phyloP scores from a whole-genome alignment of 208 protist genomes.

The Trypanosoma caninum region DNA sequence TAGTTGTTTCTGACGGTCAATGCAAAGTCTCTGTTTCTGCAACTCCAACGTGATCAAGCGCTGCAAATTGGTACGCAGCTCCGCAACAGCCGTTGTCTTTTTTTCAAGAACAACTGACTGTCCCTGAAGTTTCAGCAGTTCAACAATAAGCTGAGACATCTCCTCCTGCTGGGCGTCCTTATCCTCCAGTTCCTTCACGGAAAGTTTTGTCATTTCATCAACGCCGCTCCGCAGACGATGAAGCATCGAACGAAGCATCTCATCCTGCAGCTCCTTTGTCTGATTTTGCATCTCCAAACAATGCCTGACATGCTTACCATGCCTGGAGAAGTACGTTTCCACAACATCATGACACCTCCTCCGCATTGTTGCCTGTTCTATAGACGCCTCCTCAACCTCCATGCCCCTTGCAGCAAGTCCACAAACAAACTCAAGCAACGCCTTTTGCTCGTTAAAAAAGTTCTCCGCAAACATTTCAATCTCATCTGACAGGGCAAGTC shows the following conservation, averaged over 20 bases:
- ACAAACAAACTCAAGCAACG: constrained; percentile 19
- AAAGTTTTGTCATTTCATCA: constrained; percentile 22
- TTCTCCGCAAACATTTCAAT: constrained; percentile 16
- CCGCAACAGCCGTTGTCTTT: constrained; percentile 22
- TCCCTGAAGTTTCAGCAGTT: constrained; percentile 34
- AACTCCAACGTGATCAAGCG: constrained; percentile 48
- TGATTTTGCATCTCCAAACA: constrained; percentile 31
- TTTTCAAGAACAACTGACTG: constrained; percentile 22
- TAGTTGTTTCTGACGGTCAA: constrained; percentile 37
- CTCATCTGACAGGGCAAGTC: constrained; percentile 6
- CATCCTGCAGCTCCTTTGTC: constrained; percentile 23
- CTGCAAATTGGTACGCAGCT: constrained; percentile 25
- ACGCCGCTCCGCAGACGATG: constrained; percentile 15
- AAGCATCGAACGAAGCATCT: constrained; percentile 34
- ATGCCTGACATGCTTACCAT: constrained; percentile 31
- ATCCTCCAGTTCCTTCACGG: constrained; percentile 22
- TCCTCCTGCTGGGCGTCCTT: constrained; percentile 19
- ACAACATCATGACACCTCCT: constrained; percentile 20
- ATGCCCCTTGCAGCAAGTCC: constrained; percentile 23
- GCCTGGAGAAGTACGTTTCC: constrained; percentile 35
- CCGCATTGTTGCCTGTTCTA: constrained; percentile 30
- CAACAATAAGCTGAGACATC: constrained; percentile 26
- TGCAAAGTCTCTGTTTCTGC: constrained; percentile 40
- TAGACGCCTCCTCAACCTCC: constrained; percentile 39
- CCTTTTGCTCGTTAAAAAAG: constrained; percentile 19